phyloP scores from a whole-genome alignment of 2,329 filamentous ascomycete genomes.

The Cordyceps militaris region DNA sequence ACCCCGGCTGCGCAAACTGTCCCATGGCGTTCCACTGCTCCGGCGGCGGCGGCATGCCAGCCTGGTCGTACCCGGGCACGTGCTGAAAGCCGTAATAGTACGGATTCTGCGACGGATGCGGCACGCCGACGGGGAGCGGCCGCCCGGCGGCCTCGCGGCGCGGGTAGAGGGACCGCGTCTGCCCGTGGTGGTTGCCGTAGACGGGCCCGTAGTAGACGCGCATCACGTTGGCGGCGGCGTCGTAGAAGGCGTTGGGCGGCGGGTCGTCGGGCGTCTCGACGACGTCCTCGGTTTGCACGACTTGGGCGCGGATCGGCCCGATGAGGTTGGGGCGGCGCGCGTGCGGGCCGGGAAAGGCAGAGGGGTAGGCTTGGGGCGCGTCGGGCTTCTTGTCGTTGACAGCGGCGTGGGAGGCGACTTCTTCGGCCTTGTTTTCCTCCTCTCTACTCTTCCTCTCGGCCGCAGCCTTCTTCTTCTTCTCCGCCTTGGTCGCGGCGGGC shows the following conservation, averaged over 20 bases:
- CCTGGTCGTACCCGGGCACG: constrained; percentile 16
- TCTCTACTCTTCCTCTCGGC: constrained; percentile 14
- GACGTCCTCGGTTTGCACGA: constrained; percentile 49
- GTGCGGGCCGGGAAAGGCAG: constrained; percentile 24
- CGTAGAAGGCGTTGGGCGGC: constrained; percentile 52
- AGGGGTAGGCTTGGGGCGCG: constrained; percentile 17
- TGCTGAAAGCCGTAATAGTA: constrained; percentile 35
- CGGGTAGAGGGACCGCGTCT: constrained; percentile 36
- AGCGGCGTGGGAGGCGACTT: not conserved
- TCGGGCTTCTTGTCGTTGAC: constrained; percentile 5
- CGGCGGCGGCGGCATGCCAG: constrained; percentile 2
- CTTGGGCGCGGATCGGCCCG: constrained; percentile 39
- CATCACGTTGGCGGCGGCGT: constrained; percentile 43
- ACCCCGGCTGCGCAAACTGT: not conserved
- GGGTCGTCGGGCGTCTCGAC: constrained; percentile 47
- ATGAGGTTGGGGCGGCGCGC: constrained; percentile 38
- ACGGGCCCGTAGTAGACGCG: constrained; percentile 51
- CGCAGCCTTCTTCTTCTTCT: not conserved
- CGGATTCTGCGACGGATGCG: constrained; percentile 36
- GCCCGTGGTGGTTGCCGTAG: constrained; percentile 44
- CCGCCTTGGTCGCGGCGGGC: constrained; percentile 9
- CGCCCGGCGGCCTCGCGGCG: constrained; percentile 24
- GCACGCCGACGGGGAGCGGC: constrained; percentile 34
- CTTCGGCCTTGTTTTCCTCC: constrained; percentile 11
- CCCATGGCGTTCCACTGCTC: constrained; percentile 5